Conservation (phyloP, 345 rosid genomes). For the Angophora floribunda region DNA sequence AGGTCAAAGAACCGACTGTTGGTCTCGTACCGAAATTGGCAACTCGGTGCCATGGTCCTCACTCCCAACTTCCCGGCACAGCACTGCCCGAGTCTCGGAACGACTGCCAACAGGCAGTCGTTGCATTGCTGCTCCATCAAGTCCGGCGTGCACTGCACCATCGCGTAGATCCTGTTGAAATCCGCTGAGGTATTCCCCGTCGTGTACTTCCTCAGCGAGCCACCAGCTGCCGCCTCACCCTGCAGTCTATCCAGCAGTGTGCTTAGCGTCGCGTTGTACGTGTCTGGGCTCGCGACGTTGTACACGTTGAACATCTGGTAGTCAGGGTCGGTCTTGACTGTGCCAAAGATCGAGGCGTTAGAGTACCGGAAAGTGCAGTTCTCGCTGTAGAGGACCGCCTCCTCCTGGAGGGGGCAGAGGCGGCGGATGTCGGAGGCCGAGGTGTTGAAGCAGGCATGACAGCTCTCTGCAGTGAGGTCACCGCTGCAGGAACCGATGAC, state of each 20-base stretch:
- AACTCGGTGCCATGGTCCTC: neutral
- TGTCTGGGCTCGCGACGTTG: neutral
- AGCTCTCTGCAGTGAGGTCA: neutral
- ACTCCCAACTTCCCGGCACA: neutral
- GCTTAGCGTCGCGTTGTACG: neutral
- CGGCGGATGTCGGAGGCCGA: neutral
- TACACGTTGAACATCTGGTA: rapidly evolving
- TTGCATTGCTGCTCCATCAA: neutral
- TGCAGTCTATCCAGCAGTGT: neutral
- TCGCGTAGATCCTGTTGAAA: slow-evolving; percentile 11
- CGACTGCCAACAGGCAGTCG: neutral
- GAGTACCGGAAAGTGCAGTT: neutral
- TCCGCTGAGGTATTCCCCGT: slow-evolving; percentile 8
- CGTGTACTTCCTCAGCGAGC: slow-evolving; percentile 26
- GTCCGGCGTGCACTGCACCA: slow-evolving; percentile 39
- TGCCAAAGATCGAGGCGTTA: neutral
- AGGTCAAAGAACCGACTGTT: neutral
- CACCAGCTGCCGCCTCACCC: neutral
- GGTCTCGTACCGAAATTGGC: neutral
- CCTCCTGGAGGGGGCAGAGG: neutral
- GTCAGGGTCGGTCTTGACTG: rapidly evolving
- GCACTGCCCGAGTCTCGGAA: neutral
- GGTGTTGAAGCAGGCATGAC: rapidly evolving
- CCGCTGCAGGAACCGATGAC: neutral
- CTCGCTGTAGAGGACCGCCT: neutral